Conservation (phyloP, 352 stramenopile species). For the Pythium guiyangense region DNA sequence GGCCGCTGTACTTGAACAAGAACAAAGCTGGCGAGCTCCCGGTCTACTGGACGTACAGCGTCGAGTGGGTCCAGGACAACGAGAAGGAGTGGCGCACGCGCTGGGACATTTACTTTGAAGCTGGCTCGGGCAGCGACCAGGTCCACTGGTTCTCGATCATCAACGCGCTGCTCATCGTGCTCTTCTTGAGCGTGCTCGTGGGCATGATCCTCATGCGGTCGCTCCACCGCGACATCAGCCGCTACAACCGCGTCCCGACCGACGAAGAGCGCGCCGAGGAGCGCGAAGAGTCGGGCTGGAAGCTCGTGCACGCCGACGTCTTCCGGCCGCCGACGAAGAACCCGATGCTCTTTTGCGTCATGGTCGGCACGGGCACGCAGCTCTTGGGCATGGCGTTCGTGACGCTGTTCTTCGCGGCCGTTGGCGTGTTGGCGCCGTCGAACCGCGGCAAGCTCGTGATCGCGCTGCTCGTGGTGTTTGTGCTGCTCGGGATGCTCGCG, state of each 20-base stretch:
- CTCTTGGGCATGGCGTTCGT: conserved; percentile 94
- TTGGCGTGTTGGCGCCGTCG: conserved; percentile 95
- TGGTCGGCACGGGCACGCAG: conserved; percentile 97
- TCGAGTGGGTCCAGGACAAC: conserved; percentile 95
- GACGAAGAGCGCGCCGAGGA: conserved; percentile 98
- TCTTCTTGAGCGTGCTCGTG: conserved; percentile 99
- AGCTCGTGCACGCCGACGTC: conserved; percentile 99
- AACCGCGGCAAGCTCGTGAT: conserved; percentile 98
- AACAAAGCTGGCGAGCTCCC: conserved; percentile 79
- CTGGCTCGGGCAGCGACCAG: conserved; percentile 87
- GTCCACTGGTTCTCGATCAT: conserved; percentile 99
- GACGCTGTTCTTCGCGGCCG: conserved; percentile 96
- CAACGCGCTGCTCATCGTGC: conserved; percentile 98
- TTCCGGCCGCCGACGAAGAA: conserved; percentile 95
- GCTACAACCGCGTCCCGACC: conserved; percentile 96
- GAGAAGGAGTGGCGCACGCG: conserved; percentile 96
- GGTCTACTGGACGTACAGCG: conserved; percentile 97
- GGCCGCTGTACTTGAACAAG: conserved; percentile 76
- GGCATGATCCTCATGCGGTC: conserved; percentile 98
- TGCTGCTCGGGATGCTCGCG: conserved; percentile 94
- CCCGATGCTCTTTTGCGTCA: conserved; percentile 96
- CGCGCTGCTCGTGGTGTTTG: conserved; percentile 96
- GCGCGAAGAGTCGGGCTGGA: conserved; percentile 98
- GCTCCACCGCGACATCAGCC: conserved; percentile 96
- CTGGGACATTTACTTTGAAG: conserved; percentile 99